These are phyloP conservation scores for Xylaria arbuscula DNA, from an alignment of 2,329 filamentous ascomycete genomes.

Conservation along the genomic window DNA sequence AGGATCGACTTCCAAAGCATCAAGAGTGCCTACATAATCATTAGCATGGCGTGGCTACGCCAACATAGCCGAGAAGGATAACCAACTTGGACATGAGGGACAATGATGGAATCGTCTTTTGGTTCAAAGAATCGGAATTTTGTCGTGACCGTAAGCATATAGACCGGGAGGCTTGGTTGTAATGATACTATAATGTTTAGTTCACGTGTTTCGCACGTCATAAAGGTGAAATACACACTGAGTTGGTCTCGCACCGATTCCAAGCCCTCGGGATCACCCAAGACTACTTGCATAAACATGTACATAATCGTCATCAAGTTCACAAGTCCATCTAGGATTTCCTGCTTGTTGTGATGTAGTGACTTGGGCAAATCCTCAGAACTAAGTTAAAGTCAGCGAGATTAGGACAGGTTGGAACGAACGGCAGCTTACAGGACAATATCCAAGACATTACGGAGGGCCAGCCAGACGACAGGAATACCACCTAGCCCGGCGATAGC, in stretches of 20 bases:
- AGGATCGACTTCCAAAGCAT: conserved; percentile 93
- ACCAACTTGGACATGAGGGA: conserved; percentile 72
- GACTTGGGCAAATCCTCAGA: conserved; percentile 59
- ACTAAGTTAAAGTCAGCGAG: conserved; percentile 54
- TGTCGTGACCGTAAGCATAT: conserved; percentile 75
- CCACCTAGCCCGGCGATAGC: conserved; percentile 64
- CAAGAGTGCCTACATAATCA: conserved; percentile 71
- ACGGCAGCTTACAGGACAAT: conserved; percentile 60
- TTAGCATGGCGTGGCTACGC: background rate
- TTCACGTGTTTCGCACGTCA: background rate
- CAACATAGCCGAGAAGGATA: background rate
- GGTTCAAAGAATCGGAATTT: conserved; percentile 66
- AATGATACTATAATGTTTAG: conserved; percentile 61
- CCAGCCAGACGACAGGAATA: conserved; percentile 63
- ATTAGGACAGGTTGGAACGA: conserved; percentile 31
- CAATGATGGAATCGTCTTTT: conserved; percentile 42
- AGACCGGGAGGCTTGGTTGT: conserved; percentile 75
- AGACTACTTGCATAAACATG: conserved; percentile 66
- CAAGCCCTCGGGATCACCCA: conserved; percentile 64
- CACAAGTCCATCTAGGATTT: conserved; percentile 69
- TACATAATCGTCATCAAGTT: conserved; percentile 74
- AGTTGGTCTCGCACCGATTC: conserved; percentile 61
- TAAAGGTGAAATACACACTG: conserved; percentile 54
- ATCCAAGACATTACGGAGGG: conserved; percentile 62
- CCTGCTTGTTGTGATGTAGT: conserved; percentile 57